Evolutionary conservation across 2,329 filamentous ascomycete species (phyloP).

Genomic region (Fusarium pseudocircinatum): DNA sequence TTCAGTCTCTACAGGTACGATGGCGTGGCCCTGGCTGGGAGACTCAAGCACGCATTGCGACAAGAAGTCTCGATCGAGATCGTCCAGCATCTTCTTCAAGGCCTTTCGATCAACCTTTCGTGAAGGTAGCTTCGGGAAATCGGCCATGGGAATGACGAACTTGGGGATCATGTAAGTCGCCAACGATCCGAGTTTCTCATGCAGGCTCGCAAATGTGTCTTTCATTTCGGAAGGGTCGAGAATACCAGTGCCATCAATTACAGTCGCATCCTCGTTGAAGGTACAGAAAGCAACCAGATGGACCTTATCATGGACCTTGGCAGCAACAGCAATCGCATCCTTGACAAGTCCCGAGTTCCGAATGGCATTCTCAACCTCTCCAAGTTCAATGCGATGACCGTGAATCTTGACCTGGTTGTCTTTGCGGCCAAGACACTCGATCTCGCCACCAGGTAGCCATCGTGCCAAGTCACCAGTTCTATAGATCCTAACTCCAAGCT

Average conservation of each 20-base stretch:
- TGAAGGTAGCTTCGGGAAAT: background rate
- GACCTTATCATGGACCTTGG: background rate
- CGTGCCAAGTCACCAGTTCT: conserved; percentile 30
- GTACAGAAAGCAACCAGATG: background rate
- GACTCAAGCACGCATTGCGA: background rate
- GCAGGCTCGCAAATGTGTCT: background rate
- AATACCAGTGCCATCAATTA: background rate
- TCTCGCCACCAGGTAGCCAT: conserved; percentile 30
- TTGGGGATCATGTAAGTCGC: background rate
- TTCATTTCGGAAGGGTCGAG: background rate
- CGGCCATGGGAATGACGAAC: background rate
- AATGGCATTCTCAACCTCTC: conserved; percentile 39
- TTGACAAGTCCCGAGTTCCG: background rate
- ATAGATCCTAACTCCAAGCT: background rate
- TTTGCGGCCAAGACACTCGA: conserved; percentile 34
- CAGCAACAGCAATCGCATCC: background rate
- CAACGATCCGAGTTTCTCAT: background rate
- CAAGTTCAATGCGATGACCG: conserved; percentile 42
- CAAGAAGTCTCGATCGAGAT: background rate
- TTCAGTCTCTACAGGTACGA: background rate
- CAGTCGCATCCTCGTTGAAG: background rate
- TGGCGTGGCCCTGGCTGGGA: background rate
- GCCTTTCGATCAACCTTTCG: background rate
- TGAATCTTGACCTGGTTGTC: conserved; percentile 44
- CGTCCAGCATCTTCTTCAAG: background rate